A percentile compares a stretch with the other conserved stretches of the same genome.
phyloP scores from a whole-genome alignment of 2,329 filamentous ascomycete species.

The Alternaria conjuncta region DNA sequence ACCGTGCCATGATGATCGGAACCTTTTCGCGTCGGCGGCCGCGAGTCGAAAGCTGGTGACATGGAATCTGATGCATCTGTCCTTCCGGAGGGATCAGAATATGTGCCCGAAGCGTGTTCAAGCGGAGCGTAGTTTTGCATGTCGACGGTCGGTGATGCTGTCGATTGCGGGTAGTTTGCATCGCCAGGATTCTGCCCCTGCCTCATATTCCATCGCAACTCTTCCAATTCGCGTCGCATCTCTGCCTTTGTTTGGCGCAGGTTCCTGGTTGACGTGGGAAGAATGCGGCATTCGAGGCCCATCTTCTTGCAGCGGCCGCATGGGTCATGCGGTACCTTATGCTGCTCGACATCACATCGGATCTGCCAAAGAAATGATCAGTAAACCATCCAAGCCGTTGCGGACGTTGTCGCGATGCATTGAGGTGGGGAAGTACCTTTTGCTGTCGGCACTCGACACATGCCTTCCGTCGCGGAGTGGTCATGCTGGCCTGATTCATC shows the following conservation, averaged over 20 bases:
- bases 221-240: conserved; percentile 47
- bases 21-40: conserved; percentile 32
- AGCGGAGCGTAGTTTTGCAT: conserved; percentile 35
- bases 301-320: conserved; percentile 46
- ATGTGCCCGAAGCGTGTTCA: conserved; percentile 33
- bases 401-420: conserved; percentile 1
- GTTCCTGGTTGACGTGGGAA: conserved; percentile 47
- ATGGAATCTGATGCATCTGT: conserved; percentile 38
- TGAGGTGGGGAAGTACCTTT: conserved; percentile 35
- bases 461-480: conserved; percentile 45
- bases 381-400: conserved; percentile 5
- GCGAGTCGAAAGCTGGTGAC: conserved; percentile 38
- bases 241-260: conserved; percentile 48
- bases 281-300: conserved; percentile 44
- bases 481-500: conserved; percentile 35
- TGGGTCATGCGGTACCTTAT: conserved; percentile 46
- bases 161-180: conserved; percentile 33
- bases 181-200: conserved; percentile 34
- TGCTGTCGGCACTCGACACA: conserved; percentile 49
- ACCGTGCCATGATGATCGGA: conserved; percentile 30
- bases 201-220: conserved; percentile 46
- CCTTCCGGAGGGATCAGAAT: conserved; percentile 35
- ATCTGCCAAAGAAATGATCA: conserved; percentile 37
- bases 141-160: conserved; percentile 36
- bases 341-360: conserved; percentile 48